phyloP scores from a whole-genome alignment of 1,284 basidiomycete species.

The Cryptococcus sp. region DNA sequence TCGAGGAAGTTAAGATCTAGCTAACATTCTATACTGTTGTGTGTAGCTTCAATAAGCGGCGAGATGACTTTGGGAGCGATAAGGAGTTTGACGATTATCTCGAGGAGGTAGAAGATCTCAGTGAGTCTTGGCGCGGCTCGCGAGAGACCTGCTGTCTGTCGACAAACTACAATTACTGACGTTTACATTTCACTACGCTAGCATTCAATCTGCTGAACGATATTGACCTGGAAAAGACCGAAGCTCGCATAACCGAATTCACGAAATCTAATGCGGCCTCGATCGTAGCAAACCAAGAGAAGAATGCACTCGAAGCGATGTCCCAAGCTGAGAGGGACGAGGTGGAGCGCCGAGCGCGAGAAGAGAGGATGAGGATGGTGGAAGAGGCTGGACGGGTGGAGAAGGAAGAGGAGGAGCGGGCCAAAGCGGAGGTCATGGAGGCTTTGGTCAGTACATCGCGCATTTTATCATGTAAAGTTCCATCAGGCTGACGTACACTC shows the following conservation, averaged over 20 bases:
- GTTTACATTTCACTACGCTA: slow-evolving; percentile 42
- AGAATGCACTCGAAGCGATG: slow-evolving; percentile 56
- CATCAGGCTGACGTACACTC: too few relatives aligned
- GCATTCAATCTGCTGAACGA: slow-evolving; percentile 96
- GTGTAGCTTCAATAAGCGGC: slow-evolving; percentile 88
- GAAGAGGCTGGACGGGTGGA: slow-evolving; percentile 68
- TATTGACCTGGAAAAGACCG: slow-evolving; percentile 79
- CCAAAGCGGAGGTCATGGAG: slow-evolving; percentile 67
- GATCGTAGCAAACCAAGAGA: slow-evolving; percentile 78
- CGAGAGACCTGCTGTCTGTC: not conserved
- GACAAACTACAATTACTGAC: slow-evolving; percentile 1
- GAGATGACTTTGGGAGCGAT: slow-evolving; percentile 83
- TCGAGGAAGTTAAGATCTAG: not conserved
- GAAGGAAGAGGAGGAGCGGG: slow-evolving; percentile 54
- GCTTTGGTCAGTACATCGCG: slow-evolving; percentile 63
- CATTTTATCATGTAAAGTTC: too few relatives aligned
- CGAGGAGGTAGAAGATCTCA: slow-evolving; percentile 93
- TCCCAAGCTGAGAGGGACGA: slow-evolving; percentile 65
- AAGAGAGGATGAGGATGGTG: slow-evolving; percentile 63
- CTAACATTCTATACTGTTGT: not conserved
- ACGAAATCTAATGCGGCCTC: slow-evolving; percentile 75
- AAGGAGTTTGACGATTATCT: slow-evolving; percentile 94
- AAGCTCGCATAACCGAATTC: slow-evolving; percentile 77
- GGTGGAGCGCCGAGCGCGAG: slow-evolving; percentile 69
- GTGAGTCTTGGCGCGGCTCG: slow-evolving; percentile 56